Evolutionary conservation across 257 asterid genomes (phyloP).

Genomic region (Nicotiana knightiana): DNA sequence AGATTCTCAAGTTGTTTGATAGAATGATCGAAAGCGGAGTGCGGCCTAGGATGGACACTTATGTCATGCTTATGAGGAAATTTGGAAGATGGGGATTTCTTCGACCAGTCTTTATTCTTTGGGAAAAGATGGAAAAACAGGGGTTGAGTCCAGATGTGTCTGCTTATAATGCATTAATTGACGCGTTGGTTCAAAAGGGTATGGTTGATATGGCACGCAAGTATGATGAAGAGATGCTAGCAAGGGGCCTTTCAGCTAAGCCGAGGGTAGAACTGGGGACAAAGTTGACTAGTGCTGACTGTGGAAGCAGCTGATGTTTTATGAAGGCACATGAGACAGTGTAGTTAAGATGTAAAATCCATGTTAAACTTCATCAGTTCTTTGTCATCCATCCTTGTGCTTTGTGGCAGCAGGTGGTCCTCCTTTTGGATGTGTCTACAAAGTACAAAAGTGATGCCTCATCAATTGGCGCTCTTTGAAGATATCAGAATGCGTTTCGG

Average conservation of each 20-base stretch:
- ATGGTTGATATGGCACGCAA: constrained; percentile 71
- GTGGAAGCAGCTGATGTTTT: constrained; percentile 20
- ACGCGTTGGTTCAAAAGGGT: constrained; percentile 77
- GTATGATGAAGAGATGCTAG: constrained; percentile 75
- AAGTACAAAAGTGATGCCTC: background rate
- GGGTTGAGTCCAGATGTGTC: constrained; percentile 79
- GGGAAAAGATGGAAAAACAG: constrained; percentile 71
- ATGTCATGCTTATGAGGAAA: constrained; percentile 89
- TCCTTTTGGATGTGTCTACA: background rate
- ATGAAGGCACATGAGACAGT: background rate
- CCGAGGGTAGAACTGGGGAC: constrained; percentile 52
- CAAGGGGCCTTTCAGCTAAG: constrained; percentile 85
- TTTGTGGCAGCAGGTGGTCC: background rate
- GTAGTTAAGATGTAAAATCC: background rate
- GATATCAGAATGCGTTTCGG: background rate
- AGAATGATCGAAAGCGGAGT: constrained; percentile 70
- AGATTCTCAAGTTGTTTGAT: constrained; percentile 65
- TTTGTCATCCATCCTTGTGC: background rate
- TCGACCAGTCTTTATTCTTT: constrained; percentile 59
- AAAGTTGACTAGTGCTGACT: constrained; percentile 24
- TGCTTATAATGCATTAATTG: constrained; percentile 86
- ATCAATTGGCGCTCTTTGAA: background rate
- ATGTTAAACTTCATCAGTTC: background rate
- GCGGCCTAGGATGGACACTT: constrained; percentile 73
- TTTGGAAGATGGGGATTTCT: constrained; percentile 97